phyloP scores from a whole-genome alignment of 148 eudicot species.

The Amaranthus cruentus region DNA sequence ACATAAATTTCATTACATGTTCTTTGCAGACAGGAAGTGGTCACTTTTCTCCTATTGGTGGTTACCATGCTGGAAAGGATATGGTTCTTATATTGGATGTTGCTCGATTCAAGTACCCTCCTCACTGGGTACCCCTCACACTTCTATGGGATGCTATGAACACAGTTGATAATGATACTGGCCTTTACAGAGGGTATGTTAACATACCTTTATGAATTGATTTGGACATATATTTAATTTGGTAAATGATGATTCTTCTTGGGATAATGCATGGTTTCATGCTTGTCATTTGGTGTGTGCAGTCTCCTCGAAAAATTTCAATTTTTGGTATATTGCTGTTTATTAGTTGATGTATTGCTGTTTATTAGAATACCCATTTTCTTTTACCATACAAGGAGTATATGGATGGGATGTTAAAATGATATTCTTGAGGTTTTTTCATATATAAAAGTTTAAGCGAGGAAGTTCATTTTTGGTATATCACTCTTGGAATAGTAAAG shows the following conservation, averaged over 20 bases:
- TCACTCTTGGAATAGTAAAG: neutral
- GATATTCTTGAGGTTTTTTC: neutral
- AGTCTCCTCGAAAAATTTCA: neutral
- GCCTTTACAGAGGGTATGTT: constrained; percentile 41
- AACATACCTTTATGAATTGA: neutral
- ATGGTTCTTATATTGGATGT: constrained; percentile 53
- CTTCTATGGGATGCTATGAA: constrained; percentile 58
- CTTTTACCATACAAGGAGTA: neutral
- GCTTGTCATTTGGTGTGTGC: no score
- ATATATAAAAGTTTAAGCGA: no score
- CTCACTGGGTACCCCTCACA: constrained; percentile 52
- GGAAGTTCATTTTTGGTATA: neutral
- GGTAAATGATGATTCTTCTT: no score
- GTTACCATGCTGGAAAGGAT: constrained; percentile 44
- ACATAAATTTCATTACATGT: neutral
- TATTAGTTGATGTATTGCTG: neutral
- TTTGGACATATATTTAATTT: no score
- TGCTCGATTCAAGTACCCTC: constrained; percentile 53
- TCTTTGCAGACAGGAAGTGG: constrained; percentile 43
- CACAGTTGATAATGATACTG: constrained; percentile 39
- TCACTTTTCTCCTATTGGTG: constrained; percentile 55
- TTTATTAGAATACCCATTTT: neutral
- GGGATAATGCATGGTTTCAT: no score
- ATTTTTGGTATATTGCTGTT: neutral
- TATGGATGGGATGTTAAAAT: neutral